These are phyloP conservation scores for Daldinia bambusicola DNA, from an alignment of 495 filamentous ascomycete species.

Conservation along the genomic window DNA sequence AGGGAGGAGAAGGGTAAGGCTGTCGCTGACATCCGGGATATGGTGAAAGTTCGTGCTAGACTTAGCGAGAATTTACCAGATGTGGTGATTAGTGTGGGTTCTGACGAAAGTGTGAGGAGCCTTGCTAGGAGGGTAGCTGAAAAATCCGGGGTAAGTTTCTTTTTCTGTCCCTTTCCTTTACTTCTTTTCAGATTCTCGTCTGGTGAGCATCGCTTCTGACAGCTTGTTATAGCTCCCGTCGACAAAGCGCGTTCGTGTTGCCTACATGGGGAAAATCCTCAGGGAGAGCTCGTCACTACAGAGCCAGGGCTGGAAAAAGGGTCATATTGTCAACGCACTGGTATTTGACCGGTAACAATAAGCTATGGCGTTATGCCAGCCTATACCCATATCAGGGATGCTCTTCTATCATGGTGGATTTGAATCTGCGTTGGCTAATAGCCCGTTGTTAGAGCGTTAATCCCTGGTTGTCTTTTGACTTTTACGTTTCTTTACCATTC, in stretches of 20 bases:
- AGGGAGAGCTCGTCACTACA: slow-evolving; percentile 70
- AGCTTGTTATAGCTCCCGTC: slow-evolving; percentile 54
- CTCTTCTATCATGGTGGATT: neutral
- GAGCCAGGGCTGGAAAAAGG: slow-evolving; percentile 79
- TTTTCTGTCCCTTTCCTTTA: neutral
- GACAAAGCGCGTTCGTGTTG: slow-evolving; percentile 70
- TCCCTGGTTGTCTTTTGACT: neutral
- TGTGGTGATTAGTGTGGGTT: slow-evolving; percentile 67
- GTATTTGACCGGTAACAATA: slow-evolving; percentile 66
- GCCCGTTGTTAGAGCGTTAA: slow-evolving; percentile 2
- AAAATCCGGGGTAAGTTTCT: slow-evolving; percentile 68
- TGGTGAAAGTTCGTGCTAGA: slow-evolving; percentile 70
- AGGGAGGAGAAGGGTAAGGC: slow-evolving; percentile 74
- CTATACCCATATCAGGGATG: neutral
- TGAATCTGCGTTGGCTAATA: neutral
- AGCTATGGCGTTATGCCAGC: slow-evolving; percentile 6
- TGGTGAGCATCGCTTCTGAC: slow-evolving; percentile 33
- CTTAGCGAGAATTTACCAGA: slow-evolving; percentile 78
- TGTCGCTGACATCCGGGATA: slow-evolving; percentile 58
- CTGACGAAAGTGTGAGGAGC: slow-evolving; percentile 69
- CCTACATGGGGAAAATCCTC: slow-evolving; percentile 82
- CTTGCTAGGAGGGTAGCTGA: slow-evolving; percentile 71
- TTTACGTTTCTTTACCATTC: slow-evolving; percentile 21
- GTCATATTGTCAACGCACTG: slow-evolving; percentile 81
- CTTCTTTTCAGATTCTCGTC: neutral